Base-by-base conservation (phyloP, 106 monocot genomes). In the Dactylorhiza incarnata region DNA sequence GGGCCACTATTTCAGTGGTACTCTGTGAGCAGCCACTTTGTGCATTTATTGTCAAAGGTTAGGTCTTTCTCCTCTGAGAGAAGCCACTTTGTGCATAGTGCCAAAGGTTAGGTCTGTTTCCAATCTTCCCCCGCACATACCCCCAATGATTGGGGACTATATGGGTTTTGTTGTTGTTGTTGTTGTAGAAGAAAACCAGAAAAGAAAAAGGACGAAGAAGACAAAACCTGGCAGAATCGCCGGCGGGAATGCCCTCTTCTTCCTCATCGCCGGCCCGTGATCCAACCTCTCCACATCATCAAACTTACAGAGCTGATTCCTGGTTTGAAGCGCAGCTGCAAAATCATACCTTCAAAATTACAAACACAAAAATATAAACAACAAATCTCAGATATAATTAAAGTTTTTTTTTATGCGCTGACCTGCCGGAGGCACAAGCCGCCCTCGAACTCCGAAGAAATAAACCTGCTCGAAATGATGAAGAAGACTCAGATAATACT, bases 381-480 rank as follows among this genome's bases (percentile, higher is more conserved):
- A 63, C 7, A 19, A 37, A 10, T 54, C 23, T 16, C 52, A 49
- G 19, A 75, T 66, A 54, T 29, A 78, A 75, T 67, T 67, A 3
- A 45, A 2, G 14, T 24, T 3, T 37, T 23, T 11, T 11, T 11
- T 73, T 11, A 15, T 66, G 5, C 24, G 14, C 7, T n/a, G 13
- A 93, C 93, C 89, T 73, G 89, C 48, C 68, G 87, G 93, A 66
- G 84, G 80, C 56, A 84, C 49, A 0, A 88, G 73, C 5, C 79
- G 74, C 11, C 90, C 93, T 37, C 78, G 74, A 8, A 74, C 51
- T 7, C 89, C 37, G 73, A 95, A 95, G 80, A 83, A 95, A 65
- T 95, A 92, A 37, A 95, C 86, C 67, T 92, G 89, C 62, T 95
- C 95, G 68, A 84, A 95, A 73, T 88, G 88, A 51, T 90, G 74